These are phyloP conservation scores for Peniophora sp. DNA, from an alignment of 1,284 basidiomycete species.

Conservation along the genomic window DNA sequence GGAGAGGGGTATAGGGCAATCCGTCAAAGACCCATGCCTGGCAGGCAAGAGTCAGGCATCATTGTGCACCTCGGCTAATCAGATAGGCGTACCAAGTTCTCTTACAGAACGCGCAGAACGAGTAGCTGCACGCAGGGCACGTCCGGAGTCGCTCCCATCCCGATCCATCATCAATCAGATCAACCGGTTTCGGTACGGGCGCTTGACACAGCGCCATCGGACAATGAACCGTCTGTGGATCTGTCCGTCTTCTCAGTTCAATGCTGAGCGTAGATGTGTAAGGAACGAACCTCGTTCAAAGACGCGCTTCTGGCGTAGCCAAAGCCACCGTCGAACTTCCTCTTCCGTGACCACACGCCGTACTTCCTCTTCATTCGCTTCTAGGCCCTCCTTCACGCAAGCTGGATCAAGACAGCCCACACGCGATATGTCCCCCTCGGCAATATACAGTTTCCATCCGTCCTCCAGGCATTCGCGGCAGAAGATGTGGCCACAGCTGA, in stretches of 20 bases:
- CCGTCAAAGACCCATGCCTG: constrained; percentile 68
- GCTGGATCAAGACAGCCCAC: constrained; percentile 69
- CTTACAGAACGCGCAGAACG: constrained; percentile 69
- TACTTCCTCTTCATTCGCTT: constrained; percentile 67
- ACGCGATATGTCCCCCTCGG: constrained; percentile 60
- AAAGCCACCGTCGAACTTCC: constrained; percentile 60
- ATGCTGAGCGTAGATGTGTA: background rate
- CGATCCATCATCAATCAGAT: constrained; percentile 37
- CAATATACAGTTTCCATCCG: constrained; percentile 69
- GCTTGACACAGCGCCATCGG: constrained; percentile 67
- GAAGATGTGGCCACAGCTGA: constrained; percentile 66
- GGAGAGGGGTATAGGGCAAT: constrained; percentile 56
- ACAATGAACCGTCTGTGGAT: constrained; percentile 70
- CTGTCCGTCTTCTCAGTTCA: too few relatives aligned
- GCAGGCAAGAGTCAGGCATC: constrained; percentile 1
- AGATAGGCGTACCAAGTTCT: constrained; percentile 52
- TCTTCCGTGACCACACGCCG: constrained; percentile 55
- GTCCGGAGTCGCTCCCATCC: constrained; percentile 64
- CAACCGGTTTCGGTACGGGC: constrained; percentile 47
- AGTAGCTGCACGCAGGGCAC: constrained; percentile 58
- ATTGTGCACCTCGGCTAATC: constrained; percentile 7
- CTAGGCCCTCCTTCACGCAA: constrained; percentile 61
- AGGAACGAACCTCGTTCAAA: constrained; percentile 52
- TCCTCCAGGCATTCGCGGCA: constrained; percentile 64
- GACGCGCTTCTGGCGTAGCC: constrained; percentile 60